Evolutionary conservation across 805 yeast species (phyloP).

Genomic region (Kuraishia piskuri): DNA sequence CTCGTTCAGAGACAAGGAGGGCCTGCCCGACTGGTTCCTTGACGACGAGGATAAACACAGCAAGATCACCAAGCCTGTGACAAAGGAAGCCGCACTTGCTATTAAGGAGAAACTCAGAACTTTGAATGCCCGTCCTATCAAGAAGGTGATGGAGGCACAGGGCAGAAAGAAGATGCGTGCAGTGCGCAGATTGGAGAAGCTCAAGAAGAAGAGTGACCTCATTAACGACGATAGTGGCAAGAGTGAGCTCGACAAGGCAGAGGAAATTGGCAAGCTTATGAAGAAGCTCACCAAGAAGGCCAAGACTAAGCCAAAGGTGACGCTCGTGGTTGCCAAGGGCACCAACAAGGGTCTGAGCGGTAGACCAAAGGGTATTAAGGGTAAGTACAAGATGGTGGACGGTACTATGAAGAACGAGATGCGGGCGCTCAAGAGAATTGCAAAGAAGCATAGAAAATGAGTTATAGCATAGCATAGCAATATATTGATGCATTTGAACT

Average conservation of each 20-base stretch:
- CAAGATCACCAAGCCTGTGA: conserved; percentile 81
- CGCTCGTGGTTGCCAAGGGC: conserved; percentile 85
- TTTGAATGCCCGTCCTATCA: conserved; percentile 94
- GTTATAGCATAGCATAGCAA: not conserved
- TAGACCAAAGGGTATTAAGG: conserved; percentile 94
- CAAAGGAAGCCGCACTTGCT: conserved; percentile 86
- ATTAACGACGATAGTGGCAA: conserved; percentile 83
- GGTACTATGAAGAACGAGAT: conserved; percentile 97
- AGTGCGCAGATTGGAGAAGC: conserved; percentile 71
- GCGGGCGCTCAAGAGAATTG: conserved; percentile 84
- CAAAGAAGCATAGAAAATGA: conserved; percentile 68
- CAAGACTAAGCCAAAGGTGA: conserved; percentile 72
- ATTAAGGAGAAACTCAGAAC: conserved; percentile 68
- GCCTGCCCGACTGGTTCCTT: conserved; percentile 92
- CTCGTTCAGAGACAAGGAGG: conserved; percentile 85
- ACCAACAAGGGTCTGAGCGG: conserved; percentile 80
- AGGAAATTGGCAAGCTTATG: conserved; percentile 83
- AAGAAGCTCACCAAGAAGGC: conserved; percentile 68
- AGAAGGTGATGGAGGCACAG: conserved; percentile 96
- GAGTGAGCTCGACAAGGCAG: conserved; percentile 91
- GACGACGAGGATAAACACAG: conserved; percentile 89
- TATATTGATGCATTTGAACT: too few relatives aligned
- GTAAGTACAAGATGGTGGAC: conserved; percentile 98
- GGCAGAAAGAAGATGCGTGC: conserved; percentile 96
- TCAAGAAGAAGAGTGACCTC: conserved; percentile 87